A percentile compares a stretch with the other conserved stretches of the same genome.
Evolutionary conservation across 495 filamentous ascomycete genomes (phyloP).

Genomic region (Annulohypoxylon bovei): DNA sequence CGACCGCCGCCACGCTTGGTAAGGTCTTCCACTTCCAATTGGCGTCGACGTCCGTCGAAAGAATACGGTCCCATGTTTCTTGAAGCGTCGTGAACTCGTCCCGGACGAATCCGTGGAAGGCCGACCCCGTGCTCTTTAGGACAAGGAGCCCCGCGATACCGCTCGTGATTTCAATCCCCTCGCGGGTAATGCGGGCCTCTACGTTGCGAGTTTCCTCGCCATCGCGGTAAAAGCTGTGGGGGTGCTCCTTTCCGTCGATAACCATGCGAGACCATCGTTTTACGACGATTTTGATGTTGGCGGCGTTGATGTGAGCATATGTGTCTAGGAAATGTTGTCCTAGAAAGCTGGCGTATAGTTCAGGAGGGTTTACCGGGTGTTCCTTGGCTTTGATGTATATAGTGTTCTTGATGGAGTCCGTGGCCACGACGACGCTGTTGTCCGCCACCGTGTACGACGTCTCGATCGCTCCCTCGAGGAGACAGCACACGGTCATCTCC

Average conservation of each 20-base stretch:
- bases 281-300: constrained; percentile 80
- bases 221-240: constrained; percentile 95
- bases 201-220: constrained; percentile 86
- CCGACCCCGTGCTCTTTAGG: constrained; percentile 96
- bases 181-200: constrained; percentile 65
- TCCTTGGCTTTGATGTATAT: constrained; percentile 94
- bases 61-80: constrained; percentile 93
- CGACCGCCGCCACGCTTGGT: constrained; percentile 71
- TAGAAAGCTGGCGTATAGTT: constrained; percentile 87
- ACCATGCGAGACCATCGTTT: constrained; percentile 93
- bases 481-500: constrained; percentile 92
- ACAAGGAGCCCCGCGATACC: constrained; percentile 81
- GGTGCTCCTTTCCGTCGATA: constrained; percentile 89
- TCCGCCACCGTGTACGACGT: constrained; percentile 93
- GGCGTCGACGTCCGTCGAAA: constrained; percentile 90
- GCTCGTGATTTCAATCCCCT: constrained; percentile 76
- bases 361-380: constrained; percentile 90
- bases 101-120: constrained; percentile 91
- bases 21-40: constrained; percentile 86
- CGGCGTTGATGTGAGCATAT: constrained; percentile 86
- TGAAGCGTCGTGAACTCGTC: constrained; percentile 91
- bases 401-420: constrained; percentile 98
- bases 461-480: constrained; percentile 91
- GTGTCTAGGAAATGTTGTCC: constrained; percentile 87
- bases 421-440: constrained; percentile 95